These are phyloP conservation scores for Xylaria flabelliformis DNA, from an alignment of 495 filamentous ascomycete genomes.

Conservation along the genomic window DNA sequence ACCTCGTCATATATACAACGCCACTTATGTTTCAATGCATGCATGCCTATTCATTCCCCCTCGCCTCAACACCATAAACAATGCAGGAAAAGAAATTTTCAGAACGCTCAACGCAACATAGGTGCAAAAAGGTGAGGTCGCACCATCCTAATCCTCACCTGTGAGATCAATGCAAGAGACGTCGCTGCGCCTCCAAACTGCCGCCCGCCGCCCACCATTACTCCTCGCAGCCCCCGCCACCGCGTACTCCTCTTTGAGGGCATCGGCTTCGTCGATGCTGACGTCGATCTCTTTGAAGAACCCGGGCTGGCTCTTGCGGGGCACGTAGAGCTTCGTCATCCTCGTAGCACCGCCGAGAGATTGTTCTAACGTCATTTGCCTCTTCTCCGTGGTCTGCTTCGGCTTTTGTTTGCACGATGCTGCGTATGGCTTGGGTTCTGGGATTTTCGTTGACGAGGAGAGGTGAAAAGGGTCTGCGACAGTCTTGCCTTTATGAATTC, in stretches of 20 bases:
- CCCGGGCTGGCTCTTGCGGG: constrained; percentile 39
- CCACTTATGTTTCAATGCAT: neutral
- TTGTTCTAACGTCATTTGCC: constrained; percentile 28
- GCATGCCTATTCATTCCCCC: neutral
- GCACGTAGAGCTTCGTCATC: constrained; percentile 39
- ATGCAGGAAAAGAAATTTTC: neutral
- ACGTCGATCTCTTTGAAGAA: constrained; percentile 47
- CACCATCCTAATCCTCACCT: constrained; percentile 37
- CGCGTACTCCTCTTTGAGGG: constrained; percentile 8
- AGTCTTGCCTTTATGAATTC: constrained; percentile 15
- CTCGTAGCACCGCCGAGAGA: constrained; percentile 15
- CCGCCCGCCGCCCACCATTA: neutral
- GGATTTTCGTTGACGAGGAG: neutral
- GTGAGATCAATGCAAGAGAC: constrained; percentile 50
- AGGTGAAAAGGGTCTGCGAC: neutral
- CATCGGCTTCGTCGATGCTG: constrained; percentile 37
- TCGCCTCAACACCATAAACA: neutral
- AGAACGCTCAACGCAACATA: too few relatives aligned
- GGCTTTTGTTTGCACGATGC: neutral
- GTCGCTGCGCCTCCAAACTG: constrained; percentile 46
- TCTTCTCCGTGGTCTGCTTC: constrained; percentile 15
- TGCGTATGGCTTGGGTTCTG: neutral
- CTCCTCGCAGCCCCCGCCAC: neutral
- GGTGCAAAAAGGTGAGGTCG: too few relatives aligned
- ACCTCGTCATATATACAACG: neutral